Conservation (phyloP, 2,329 filamentous ascomycete species). For the Phialophora tarda region DNA sequence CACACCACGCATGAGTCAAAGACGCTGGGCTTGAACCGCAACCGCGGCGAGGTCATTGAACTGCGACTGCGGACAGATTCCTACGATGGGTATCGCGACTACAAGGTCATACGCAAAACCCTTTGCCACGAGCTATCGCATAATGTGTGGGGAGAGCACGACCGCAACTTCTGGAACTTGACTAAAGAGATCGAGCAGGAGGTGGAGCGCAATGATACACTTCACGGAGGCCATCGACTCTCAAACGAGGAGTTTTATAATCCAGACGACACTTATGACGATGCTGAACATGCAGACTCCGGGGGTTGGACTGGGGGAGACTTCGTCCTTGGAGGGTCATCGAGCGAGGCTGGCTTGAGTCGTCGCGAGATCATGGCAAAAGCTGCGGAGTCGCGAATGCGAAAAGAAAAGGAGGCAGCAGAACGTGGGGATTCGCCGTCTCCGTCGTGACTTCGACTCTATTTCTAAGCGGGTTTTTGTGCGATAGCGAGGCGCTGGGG, state of each 20-base stretch:
- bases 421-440: conserved; percentile 22
- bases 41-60: conserved; percentile 88
- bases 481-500: conserved; percentile 18
- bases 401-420: conserved; percentile 21
- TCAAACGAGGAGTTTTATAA: conserved; percentile 65
- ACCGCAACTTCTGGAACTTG: conserved; percentile 86
- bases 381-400: conserved; percentile 54
- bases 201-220: conserved; percentile 81
- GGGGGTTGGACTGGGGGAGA: conserved; percentile 80
- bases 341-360: conserved; percentile 58
- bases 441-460: conserved; percentile 6
- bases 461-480: neutral
- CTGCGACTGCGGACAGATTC: conserved; percentile 88
- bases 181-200: conserved; percentile 83
- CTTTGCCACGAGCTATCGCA: conserved; percentile 95
- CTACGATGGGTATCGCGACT: conserved; percentile 91
- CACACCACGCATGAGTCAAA: conserved; percentile 83
- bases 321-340: conserved; percentile 70
- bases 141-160: conserved; percentile 84
- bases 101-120: conserved; percentile 87
- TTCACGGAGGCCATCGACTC: conserved; percentile 68
- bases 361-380: conserved; percentile 73
- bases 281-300: conserved; percentile 67
- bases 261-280: conserved; percentile 56
- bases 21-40: conserved; percentile 85